Percentiles rank a stretch among this genome's conserved stretches.
Evolutionary conservation across 2,329 filamentous ascomycete genomes (phyloP).

Genomic region (Alternaria burnsii): DNA sequence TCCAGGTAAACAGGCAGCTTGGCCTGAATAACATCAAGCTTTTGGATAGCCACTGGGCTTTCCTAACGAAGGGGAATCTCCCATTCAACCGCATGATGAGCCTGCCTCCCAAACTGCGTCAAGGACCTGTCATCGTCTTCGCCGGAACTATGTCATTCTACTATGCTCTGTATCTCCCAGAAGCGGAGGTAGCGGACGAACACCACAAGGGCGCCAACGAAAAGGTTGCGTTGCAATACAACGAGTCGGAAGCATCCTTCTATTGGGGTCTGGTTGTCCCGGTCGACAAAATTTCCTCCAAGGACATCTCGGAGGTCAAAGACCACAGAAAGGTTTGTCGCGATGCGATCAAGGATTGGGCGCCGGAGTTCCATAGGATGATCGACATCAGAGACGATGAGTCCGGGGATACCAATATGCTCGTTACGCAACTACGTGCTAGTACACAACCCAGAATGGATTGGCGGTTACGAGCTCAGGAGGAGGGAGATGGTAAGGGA

Average conservation of each 20-base stretch:
- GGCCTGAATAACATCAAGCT: background rate
- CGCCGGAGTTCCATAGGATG: slow-evolving; percentile 3
- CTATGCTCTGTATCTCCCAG: background rate
- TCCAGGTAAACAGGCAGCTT: background rate
- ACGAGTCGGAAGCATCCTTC: background rate
- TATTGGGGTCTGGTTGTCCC: background rate
- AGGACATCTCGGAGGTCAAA: background rate
- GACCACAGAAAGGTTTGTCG: background rate
- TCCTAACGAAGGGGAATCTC: background rate
- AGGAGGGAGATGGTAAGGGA: background rate
- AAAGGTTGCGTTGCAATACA: background rate
- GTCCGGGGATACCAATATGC: background rate
- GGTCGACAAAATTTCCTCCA: background rate
- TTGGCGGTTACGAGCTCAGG: background rate
- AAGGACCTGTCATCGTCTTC: background rate
- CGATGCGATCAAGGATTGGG: slow-evolving; percentile 4
- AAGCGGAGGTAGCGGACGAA: background rate
- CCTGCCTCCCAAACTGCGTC: background rate
- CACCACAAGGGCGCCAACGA: background rate
- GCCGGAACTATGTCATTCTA: background rate
- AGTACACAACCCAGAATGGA: background rate
- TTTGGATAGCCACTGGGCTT: background rate
- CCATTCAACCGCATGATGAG: background rate
- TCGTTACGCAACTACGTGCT: background rate
- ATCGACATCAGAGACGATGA: background rate